phyloP scores from a whole-genome alignment of 1,284 basidiomycete genomes.

The Malassezia vespertilionis region DNA sequence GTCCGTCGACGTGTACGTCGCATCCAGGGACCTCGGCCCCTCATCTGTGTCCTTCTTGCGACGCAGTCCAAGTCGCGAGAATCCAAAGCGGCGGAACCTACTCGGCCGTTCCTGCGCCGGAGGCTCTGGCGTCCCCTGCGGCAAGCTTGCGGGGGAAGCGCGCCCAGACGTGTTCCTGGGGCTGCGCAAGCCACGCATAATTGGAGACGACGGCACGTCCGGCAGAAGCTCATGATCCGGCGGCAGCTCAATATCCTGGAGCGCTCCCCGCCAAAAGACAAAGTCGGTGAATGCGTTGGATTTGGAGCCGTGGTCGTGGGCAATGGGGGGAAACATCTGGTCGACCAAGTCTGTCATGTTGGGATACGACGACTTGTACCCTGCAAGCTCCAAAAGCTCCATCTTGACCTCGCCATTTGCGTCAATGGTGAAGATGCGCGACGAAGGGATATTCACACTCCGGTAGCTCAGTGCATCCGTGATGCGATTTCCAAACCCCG shows the following conservation, averaged over 20 bases:
- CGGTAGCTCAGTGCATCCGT: conserved; percentile 95
- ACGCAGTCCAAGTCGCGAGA: conserved; percentile 31
- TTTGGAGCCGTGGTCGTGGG: conserved; percentile 54
- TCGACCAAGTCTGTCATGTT: conserved; percentile 98
- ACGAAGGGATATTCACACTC: conserved; percentile 84
- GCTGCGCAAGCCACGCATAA: conserved; percentile 10
- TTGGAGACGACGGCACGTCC: conserved; percentile 10
- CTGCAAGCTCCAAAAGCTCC: conserved; percentile 85
- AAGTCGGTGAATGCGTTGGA: conserved; percentile 88
- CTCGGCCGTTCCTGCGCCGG: conserved; percentile 13
- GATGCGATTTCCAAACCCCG: conserved; percentile 95
- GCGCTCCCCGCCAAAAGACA: conserved; percentile 78
- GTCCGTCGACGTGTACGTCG: too few species aligned
- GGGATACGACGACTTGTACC: conserved; percentile 93
- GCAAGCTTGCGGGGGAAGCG: neutral
- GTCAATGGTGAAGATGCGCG: conserved; percentile 95
- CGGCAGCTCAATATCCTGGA: conserved; percentile 63
- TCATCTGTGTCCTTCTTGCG: conserved; percentile 3
- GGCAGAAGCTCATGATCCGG: conserved; percentile 56
- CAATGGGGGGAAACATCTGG: conserved; percentile 93
- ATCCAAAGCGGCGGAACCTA: conserved; percentile 22
- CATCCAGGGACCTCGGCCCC: too few species aligned
- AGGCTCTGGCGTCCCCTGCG: conserved; percentile 7
- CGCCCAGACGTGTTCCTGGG: conserved; percentile 1
- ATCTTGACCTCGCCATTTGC: conserved; percentile 91